phyloP scores from a whole-genome alignment of 306 rosid species.

The Canavalia gladiata region DNA sequence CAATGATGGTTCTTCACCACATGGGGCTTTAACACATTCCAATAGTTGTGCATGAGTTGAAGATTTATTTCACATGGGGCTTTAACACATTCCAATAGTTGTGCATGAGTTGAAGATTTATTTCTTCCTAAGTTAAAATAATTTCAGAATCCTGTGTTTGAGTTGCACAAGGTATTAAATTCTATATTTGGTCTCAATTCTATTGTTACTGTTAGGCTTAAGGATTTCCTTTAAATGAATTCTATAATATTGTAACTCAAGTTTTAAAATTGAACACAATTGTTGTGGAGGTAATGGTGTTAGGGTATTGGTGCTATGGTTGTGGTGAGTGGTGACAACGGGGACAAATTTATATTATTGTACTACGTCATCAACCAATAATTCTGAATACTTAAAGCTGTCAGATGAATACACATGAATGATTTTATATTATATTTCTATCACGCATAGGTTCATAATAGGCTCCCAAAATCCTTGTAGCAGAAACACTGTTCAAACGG shows the following conservation, averaged over 20 bases:
- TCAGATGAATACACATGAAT: neutral
- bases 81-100: neutral
- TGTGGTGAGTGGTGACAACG: neutral
- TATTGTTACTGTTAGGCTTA: conserved; percentile 2
- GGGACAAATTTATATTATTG: neutral
- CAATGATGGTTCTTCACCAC: neutral
- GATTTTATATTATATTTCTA: neutral
- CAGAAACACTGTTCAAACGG: conserved; percentile 11
- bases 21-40: neutral
- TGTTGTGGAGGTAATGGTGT: neutral
- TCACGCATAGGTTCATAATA: conserved; percentile 18
- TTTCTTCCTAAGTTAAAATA: neutral
- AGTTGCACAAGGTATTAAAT: neutral
- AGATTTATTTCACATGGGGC: neutral
- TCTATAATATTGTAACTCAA: neutral
- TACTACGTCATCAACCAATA: neutral
- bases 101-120: neutral
- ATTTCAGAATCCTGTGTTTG: conserved; percentile 11
- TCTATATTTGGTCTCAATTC: neutral
- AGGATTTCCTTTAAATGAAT: neutral
- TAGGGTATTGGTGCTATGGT: conserved; percentile 5
- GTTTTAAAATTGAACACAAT: neutral
- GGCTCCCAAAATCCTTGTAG: conserved; percentile 1
- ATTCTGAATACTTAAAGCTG: neutral
- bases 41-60: neutral